Percentiles rank a stretch among this genome's conserved stretches.
Evolutionary conservation across 805 yeast species (phyloP).

Genomic region (Isabelozyma gotoi): DNA sequence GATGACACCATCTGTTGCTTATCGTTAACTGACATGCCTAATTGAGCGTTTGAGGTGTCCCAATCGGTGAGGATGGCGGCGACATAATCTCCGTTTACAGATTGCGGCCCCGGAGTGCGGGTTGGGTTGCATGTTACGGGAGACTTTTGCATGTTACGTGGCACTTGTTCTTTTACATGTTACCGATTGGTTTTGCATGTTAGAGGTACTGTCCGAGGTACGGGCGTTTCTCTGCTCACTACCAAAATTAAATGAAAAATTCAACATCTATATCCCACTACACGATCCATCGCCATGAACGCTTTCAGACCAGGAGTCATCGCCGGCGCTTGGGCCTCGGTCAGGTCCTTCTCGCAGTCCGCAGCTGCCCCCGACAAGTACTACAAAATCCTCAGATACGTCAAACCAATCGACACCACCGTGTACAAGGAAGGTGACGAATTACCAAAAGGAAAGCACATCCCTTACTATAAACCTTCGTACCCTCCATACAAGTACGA

Average conservation of each 20-base stretch:
- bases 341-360: slow-evolving; percentile 1
- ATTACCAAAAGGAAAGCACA: slow-evolving; percentile 21
- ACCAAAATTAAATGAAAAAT: too few species aligned
- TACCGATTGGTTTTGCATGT: not conserved
- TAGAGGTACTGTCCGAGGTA: too few species aligned
- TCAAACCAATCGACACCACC: slow-evolving; percentile 35
- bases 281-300: not conserved
- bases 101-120: too few species aligned
- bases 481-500: slow-evolving; percentile 52
- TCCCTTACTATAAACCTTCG: slow-evolving; percentile 20
- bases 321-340: not conserved
- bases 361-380: slow-evolving; percentile 28
- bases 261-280: not conserved
- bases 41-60: too few species aligned
- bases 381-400: slow-evolving; percentile 39
- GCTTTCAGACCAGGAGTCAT: not conserved
- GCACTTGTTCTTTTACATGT: not conserved
- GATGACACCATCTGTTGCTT: too few species aligned
- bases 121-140: not conserved
- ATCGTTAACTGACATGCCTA: too few species aligned
- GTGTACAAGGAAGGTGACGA: slow-evolving; percentile 37
- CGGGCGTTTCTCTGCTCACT: too few species aligned
- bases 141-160: not conserved
- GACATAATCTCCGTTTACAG: too few species aligned
- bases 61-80: too few species aligned